Evolutionary conservation across 257 asterid genomes (phyloP), one percentile per base, ranked within the genome.

Genomic region (Jacaranda mimosifolia): DNA sequence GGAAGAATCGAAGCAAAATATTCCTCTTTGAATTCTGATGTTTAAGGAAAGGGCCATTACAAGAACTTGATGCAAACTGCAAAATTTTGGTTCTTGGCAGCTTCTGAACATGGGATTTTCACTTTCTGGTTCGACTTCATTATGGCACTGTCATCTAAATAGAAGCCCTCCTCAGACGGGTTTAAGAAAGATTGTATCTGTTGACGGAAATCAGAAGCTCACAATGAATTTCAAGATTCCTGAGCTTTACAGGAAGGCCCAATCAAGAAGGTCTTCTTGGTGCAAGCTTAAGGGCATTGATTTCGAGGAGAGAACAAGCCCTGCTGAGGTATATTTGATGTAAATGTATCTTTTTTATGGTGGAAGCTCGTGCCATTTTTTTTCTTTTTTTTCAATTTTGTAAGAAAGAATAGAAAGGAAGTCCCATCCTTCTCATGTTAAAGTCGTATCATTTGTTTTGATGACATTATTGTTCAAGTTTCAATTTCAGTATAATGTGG

Each of bases 271-370:
- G 43, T n/a, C 62, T 13, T 15, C 82, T 83, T 70, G 80, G 86
- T 88, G 90, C 92, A 85, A 85, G 75, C 52, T 83, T 12, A 83
- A 86, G 83, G 75, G 75, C 73, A 21, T 71, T 79, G 88, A 88
- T 85, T 88, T 90, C 52, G 91, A 87, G 51, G 91, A 88, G 76
- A 87, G 97, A 86, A 82, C 79, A 49, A 92, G 94, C 86, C 88
- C 96, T 36, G 35, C 74, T 79, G 91, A 92, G 97, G 96, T 92
- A 86, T 36, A 17, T 57, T 73, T 72, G 35, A 42, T 48, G 15
- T 42, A 18, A 67, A 14, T 48, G 12, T 56, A 17, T 67, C 49
- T 26, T 40, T 26, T 67, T 40, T 18, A 12, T 51, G 45, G 32
- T 69, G 14, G 56, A 6, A 46, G 12, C 19, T 57, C 19, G 45